Percentiles rank a stretch among this genome's conserved stretches.
Conservation (phyloP, 2,329 filamentous ascomycete genomes). For the Aureobasidium sp. region DNA sequence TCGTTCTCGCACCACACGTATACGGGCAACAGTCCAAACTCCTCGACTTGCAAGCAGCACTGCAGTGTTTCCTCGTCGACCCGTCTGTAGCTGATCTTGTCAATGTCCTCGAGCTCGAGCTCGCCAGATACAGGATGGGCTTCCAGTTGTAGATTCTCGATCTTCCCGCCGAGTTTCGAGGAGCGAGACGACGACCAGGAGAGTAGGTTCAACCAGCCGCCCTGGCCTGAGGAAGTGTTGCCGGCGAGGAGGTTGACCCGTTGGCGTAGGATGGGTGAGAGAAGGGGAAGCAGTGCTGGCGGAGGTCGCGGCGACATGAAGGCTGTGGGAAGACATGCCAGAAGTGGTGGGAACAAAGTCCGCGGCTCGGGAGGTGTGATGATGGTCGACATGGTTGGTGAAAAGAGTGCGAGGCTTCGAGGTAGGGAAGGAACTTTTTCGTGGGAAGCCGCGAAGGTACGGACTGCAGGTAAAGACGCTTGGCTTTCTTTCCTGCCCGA, state of each 20-base stretch:
- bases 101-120: constrained; percentile 63
- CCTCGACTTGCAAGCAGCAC: constrained; percentile 51
- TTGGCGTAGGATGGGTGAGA: constrained; percentile 56
- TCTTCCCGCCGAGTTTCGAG: constrained; percentile 51
- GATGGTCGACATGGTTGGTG: constrained; percentile 20
- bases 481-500: not conserved
- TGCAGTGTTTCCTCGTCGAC: constrained; percentile 69
- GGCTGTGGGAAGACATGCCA: constrained; percentile 54
- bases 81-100: constrained; percentile 54
- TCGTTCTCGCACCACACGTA: constrained; percentile 63
- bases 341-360: constrained; percentile 50
- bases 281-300: constrained; percentile 50
- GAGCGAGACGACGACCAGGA: constrained; percentile 56
- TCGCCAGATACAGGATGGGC: constrained; percentile 76
- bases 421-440: not conserved
- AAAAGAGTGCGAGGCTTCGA: not conserved
- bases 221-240: constrained; percentile 37
- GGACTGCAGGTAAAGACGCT: not conserved
- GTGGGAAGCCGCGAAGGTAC: not conserved
- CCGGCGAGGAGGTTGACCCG: constrained; percentile 50
- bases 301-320: constrained; percentile 51
- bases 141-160: constrained; percentile 56
- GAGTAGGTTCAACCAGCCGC: constrained; percentile 59
- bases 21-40: constrained; percentile 54
- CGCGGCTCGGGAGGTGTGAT: constrained; percentile 48